A percentile compares a stretch with the other conserved stretches of the same genome.
Evolutionary conservation across 495 filamentous ascomycete species (phyloP).

Genomic region (Letharia columbiana): DNA sequence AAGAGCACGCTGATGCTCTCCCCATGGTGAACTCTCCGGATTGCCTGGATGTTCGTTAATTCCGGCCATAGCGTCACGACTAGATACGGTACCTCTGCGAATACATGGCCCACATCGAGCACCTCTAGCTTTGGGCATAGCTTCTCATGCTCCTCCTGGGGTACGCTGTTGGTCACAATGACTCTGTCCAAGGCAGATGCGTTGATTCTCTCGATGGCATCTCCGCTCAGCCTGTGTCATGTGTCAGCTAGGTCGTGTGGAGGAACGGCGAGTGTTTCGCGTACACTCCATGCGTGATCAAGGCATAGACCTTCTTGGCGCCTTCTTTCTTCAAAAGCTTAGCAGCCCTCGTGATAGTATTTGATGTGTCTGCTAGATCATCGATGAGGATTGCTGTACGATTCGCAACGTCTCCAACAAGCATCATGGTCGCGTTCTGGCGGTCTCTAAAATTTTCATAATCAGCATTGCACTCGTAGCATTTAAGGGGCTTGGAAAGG

Average conservation of each 20-base stretch:
- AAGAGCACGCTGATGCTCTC: slow-evolving; percentile 97
- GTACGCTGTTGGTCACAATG: slow-evolving; percentile 88
- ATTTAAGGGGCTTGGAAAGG: background rate
- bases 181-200: slow-evolving; percentile 82
- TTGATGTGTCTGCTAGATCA: slow-evolving; percentile 90
- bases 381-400: slow-evolving; percentile 85
- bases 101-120: slow-evolving; percentile 82
- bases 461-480: background rate
- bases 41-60: slow-evolving; percentile 49
- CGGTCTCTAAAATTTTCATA: slow-evolving; percentile 43
- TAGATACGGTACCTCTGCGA: slow-evolving; percentile 63
- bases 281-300: slow-evolving; percentile 82
- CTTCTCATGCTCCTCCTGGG: slow-evolving; percentile 71
- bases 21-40: slow-evolving; percentile 92
- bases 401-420: slow-evolving; percentile 79
- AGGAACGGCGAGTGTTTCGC: background rate
- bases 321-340: slow-evolving; percentile 93
- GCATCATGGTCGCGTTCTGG: slow-evolving; percentile 97
- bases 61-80: slow-evolving; percentile 8
- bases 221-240: slow-evolving; percentile 56
- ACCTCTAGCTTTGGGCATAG: slow-evolving; percentile 82
- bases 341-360: slow-evolving; percentile 94
- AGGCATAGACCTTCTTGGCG: slow-evolving; percentile 75
- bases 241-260: background rate
- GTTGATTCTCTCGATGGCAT: slow-evolving; percentile 90